Percentiles rank a stretch among this genome's conserved stretches.
Conservation (phyloP, 192 early-diverging fungal genomes). For the Backusella psychrophila region DNA sequence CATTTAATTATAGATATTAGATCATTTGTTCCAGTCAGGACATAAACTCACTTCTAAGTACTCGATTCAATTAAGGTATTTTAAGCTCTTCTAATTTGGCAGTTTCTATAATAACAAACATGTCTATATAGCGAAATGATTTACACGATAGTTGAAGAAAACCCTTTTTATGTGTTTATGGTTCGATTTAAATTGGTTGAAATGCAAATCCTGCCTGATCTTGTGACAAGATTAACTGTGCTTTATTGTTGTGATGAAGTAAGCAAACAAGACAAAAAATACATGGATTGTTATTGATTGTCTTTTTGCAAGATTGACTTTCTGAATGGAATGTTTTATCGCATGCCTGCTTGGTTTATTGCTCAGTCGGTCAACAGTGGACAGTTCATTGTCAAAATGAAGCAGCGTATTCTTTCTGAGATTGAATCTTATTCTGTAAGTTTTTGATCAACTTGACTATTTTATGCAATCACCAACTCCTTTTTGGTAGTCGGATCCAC, state of each 20-base stretch:
- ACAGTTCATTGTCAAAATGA: conserved; percentile 18
- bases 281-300: neutral
- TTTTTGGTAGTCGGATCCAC: neutral
- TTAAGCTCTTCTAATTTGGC: neutral
- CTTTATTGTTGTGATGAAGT: conserved; percentile 29
- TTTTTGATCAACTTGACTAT: neutral
- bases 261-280: neutral
- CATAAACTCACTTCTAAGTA: conserved; percentile 13
- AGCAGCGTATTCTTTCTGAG: conserved; percentile 16
- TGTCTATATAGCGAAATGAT: conserved; percentile 26
- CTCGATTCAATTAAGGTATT: conserved; percentile 20
- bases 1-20: conserved; percentile 4
- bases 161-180: conserved; percentile 15
- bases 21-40: conserved; percentile 12
- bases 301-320: conserved; percentile 13
- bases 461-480: neutral
- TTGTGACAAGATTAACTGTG: conserved; percentile 27
- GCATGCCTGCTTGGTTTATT: conserved; percentile 23
- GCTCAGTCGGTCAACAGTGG: conserved; percentile 17
- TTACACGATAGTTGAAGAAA: conserved; percentile 18
- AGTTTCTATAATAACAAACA: neutral
- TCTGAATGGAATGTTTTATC: conserved; percentile 24
- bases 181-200: conserved; percentile 28
- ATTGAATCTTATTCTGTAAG: conserved; percentile 14
- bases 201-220: conserved; percentile 24